Evolutionary conservation across 2,329 filamentous ascomycete genomes (phyloP).

Genomic region (Teratosphaeria zuluensis): DNA sequence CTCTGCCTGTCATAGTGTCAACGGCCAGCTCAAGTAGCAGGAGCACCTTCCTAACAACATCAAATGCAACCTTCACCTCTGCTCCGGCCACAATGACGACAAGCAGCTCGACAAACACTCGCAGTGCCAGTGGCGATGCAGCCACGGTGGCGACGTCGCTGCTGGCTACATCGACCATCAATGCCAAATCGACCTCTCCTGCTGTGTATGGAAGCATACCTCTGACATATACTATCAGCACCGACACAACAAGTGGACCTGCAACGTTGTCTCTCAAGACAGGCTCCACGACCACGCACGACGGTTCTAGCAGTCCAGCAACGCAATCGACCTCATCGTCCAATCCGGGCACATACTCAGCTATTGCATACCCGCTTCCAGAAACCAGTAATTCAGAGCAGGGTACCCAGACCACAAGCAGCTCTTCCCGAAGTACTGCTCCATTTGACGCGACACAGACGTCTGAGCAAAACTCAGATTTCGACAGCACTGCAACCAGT

Average conservation of each 20-base stretch:
- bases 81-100: neutral
- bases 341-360: neutral
- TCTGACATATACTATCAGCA: conserved; percentile 2
- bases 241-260: neutral
- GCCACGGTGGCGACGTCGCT: neutral
- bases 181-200: neutral
- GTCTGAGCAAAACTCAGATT: neutral
- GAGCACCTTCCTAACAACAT: neutral
- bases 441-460: neutral
- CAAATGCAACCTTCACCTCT: neutral
- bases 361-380: neutral
- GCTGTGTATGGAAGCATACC: conserved; percentile 1
- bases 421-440: neutral
- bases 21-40: too few species aligned
- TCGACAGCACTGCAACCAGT: neutral
- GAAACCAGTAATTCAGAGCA: neutral
- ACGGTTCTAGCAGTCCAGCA: neutral
- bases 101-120: neutral
- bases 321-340: neutral
- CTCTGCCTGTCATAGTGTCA: too few species aligned
- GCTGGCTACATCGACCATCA: neutral
- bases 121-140: neutral
- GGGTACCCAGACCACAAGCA: neutral
- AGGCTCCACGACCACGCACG: neutral
- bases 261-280: neutral